A percentile compares a stretch with the other conserved stretches of the same genome.
These are phyloP conservation scores for Phytophthora crassamura DNA, from an alignment of 352 stramenopile species.

Conservation along the genomic window DNA sequence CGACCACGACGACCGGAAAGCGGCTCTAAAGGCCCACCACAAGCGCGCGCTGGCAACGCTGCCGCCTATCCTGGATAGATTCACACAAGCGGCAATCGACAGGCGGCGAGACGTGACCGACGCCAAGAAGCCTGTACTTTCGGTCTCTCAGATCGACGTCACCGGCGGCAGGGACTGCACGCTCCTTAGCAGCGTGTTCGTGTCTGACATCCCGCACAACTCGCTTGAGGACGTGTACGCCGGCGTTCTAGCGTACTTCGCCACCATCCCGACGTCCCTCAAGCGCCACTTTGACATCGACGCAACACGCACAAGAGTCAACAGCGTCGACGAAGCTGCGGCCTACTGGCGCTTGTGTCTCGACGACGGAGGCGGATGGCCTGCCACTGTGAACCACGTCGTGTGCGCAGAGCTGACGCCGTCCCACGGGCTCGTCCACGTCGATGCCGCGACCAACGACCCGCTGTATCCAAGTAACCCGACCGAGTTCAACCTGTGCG, in stretches of 20 bases:
- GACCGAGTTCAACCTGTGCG: conserved; percentile 10
- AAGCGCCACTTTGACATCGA: conserved; percentile 22
- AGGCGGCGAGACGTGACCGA: background rate
- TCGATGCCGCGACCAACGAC: conserved; percentile 26
- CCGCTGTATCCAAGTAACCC: conserved; percentile 13
- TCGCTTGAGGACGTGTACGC: conserved; percentile 28
- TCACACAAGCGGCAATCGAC: conserved; percentile 15
- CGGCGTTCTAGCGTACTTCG: conserved; percentile 22
- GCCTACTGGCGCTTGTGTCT: conserved; percentile 16
- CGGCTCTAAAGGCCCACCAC: conserved; percentile 11
- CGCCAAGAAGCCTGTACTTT: background rate
- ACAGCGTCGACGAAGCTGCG: conserved; percentile 1
- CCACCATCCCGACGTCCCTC: conserved; percentile 14
- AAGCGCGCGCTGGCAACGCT: conserved; percentile 12
- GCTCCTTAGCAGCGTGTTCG: conserved; percentile 28
- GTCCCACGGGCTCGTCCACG: conserved; percentile 15
- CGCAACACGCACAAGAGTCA: conserved; percentile 12
- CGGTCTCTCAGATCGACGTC: conserved; percentile 24
- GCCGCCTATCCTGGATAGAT: conserved; percentile 4
- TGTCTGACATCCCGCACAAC: conserved; percentile 28
- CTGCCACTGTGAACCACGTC: conserved; percentile 20
- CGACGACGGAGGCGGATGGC: background rate
- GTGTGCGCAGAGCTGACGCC: conserved; percentile 13
- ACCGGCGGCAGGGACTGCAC: conserved; percentile 22
- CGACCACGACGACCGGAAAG: background rate